Evolutionary conservation across 345 rosid species (phyloP).

Genomic region (Arabis alpina): DNA sequence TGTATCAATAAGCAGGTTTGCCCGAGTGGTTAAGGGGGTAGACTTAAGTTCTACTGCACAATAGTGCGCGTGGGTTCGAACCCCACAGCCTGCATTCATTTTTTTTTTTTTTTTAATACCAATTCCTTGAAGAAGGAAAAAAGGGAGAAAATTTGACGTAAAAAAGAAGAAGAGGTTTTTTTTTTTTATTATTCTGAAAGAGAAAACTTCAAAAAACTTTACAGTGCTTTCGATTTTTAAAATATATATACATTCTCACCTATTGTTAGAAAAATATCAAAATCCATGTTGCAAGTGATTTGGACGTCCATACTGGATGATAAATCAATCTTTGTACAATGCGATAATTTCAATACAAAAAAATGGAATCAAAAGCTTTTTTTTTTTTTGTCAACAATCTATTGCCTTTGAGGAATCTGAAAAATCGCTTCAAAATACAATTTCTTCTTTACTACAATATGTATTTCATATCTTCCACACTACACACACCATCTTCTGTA

Average conservation of each 20-base stretch:
- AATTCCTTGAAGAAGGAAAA: not conserved
- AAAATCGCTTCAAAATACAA: constrained; percentile 20
- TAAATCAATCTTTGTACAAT: not conserved
- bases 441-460: constrained; percentile 27
- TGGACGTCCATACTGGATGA: no score
- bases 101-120: not conserved
- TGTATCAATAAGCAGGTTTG: constrained; percentile 35
- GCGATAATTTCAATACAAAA: constrained; percentile 3
- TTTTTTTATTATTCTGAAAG: no score
- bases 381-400: not conserved
- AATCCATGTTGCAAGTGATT: not conserved
- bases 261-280: no score
- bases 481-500: constrained; percentile 42
- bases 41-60: constrained; percentile 96
- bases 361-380: not conserved
- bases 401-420: constrained; percentile 22
- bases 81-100: constrained; percentile 76
- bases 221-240: no score
- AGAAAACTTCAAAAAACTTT: no score
- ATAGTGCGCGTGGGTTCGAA: constrained; percentile 98
- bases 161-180: no score
- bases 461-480: constrained; percentile 32
- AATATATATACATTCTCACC: no score
- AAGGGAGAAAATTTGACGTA: no score
- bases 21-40: constrained; percentile 68